phyloP scores from a whole-genome alignment of 208 protist species.

The Giardia muris region DNA sequence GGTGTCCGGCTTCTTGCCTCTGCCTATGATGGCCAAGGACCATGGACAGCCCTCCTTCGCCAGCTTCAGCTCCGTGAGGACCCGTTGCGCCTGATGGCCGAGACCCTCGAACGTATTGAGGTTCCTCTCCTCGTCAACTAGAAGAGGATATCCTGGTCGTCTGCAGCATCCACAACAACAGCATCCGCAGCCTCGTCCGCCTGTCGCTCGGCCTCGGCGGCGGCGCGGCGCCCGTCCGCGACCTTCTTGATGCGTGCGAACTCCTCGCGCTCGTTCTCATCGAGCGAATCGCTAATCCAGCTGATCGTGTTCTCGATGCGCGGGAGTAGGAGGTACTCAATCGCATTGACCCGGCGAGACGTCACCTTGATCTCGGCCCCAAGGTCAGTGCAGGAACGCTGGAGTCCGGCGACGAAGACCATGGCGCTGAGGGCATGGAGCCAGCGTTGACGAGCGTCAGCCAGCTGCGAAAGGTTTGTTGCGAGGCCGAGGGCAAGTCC shows the following conservation, averaged over 20 bases:
- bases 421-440: background rate
- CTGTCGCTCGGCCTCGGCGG: background rate
- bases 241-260: conserved; percentile 27
- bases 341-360: conserved; percentile 95
- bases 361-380: conserved; percentile 82
- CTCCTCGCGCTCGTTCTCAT: background rate
- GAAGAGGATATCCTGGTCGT: background rate
- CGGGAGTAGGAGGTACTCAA: conserved; percentile 94
- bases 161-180: background rate
- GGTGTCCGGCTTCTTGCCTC: background rate
- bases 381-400: background rate
- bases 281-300: conserved; percentile 15
- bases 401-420: background rate
- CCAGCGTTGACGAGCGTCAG: background rate
- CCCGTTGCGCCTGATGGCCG: background rate
- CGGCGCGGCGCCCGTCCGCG: background rate
- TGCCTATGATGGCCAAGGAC: background rate
- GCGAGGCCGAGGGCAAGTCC: background rate
- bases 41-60: background rate
- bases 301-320: background rate
- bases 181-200: background rate
- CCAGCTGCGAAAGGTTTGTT: background rate
- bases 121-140: background rate
- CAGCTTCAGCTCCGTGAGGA: background rate
- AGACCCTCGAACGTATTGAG: background rate